phyloP scores from a whole-genome alignment of 1,284 basidiomycete genomes.

The Mycosarcoma mackinlayi region DNA sequence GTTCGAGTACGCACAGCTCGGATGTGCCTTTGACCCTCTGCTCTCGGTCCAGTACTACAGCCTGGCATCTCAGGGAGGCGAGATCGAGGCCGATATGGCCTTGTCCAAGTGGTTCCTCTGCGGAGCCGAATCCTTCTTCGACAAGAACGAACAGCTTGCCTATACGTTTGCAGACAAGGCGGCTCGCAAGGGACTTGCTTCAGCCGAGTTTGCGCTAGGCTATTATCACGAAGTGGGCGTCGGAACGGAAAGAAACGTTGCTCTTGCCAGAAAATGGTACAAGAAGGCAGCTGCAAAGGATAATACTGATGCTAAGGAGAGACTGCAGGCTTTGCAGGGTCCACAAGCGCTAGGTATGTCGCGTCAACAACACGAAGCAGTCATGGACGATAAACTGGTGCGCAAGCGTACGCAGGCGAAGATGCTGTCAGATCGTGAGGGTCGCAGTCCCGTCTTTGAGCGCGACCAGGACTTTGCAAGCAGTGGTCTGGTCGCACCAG shows the following conservation, averaged over 20 bases:
- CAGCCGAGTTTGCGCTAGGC: conserved; percentile 92
- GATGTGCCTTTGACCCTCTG: conserved; percentile 87
- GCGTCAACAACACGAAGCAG: conserved; percentile 80
- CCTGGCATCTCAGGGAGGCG: conserved; percentile 74
- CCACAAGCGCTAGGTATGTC: conserved; percentile 71
- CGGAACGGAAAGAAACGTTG: conserved; percentile 73
- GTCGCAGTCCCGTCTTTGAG: conserved; percentile 42
- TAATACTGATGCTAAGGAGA: conserved; percentile 82
- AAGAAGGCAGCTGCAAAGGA: conserved; percentile 77
- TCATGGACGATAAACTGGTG: conserved; percentile 82
- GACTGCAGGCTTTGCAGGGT: conserved; percentile 77
- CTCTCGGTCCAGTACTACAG: conserved; percentile 92
- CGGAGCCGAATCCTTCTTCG: conserved; percentile 81
- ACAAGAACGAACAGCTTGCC: conserved; percentile 88
- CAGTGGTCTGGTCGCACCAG: no score
- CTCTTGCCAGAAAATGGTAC: conserved; percentile 78
- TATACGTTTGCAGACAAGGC: conserved; percentile 92
- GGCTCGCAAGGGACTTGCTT: conserved; percentile 80
- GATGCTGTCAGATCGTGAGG: conserved; percentile 48
- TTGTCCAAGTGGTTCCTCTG: conserved; percentile 95
- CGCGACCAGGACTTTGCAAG: conserved; percentile 29
- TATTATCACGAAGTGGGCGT: conserved; percentile 83
- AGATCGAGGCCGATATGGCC: conserved; percentile 94
- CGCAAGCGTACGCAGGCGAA: conserved; percentile 82
- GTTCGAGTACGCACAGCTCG: conserved; percentile 88